These are phyloP conservation scores for Marchantia paleacea DNA, from an alignment of 225 moss, liverwort and hornwort genomes.

Conservation along the genomic window DNA sequence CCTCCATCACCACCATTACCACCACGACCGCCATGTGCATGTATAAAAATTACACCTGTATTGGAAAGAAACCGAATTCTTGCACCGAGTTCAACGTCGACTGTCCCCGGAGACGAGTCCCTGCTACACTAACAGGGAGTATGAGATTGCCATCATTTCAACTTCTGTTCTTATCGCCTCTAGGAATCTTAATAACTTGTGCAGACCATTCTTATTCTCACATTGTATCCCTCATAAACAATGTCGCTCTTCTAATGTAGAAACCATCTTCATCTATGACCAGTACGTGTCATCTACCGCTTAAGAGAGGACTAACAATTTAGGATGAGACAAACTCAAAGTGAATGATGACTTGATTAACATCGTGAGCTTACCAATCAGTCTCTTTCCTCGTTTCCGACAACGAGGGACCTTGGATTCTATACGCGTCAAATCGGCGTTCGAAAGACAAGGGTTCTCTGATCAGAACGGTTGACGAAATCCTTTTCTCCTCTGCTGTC, in stretches of 20 bases:
- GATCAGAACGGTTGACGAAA: background rate
- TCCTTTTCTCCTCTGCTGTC: background rate
- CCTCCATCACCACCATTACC: conserved; percentile 47
- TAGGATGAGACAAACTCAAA: background rate
- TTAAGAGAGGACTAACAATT: too few species aligned
- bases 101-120: conserved; percentile 28
- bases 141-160: background rate
- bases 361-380: background rate
- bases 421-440: conserved; percentile 24
- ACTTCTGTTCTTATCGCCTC: background rate
- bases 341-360: too few species aligned
- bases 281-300: too few species aligned
- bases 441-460: conserved; percentile 20
- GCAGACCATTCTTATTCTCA: background rate
- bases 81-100: conserved; percentile 25
- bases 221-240: background rate
- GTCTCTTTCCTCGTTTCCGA: background rate
- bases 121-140: conserved; percentile 12
- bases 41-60: conserved; percentile 32
- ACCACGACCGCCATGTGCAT: conserved; percentile 45
- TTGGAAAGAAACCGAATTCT: conserved; percentile 27
- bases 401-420: conserved; percentile 19
- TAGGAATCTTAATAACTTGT: background rate
- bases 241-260: background rate
- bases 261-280: too few species aligned